Conservation (phyloP, 2,329 filamentous ascomycete genomes). For the Nigrospora oryzae region DNA sequence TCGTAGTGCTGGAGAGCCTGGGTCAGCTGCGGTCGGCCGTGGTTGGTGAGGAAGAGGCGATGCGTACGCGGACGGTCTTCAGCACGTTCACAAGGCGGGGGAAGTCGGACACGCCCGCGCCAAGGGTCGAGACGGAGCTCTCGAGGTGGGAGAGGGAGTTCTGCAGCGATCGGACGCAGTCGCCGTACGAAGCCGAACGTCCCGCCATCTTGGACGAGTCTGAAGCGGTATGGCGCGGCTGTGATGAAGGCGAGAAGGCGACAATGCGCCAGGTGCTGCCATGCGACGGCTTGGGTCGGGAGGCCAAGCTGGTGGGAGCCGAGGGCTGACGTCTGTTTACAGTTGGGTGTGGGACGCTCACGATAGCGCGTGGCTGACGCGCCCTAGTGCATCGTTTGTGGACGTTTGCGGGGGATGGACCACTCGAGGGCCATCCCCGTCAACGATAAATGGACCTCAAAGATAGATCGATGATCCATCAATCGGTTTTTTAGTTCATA, state of each 20-base stretch:
- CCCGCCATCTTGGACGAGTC: background rate
- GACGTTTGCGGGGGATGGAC: no score
- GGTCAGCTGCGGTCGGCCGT: background rate
- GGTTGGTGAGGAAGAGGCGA: background rate
- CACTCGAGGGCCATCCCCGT: no score
- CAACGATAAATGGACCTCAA: no score
- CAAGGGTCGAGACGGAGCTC: constrained; percentile 49
- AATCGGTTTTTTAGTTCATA: no score
- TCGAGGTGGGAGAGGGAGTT: constrained; percentile 53
- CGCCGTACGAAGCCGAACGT: constrained; percentile 31
- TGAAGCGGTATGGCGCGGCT: background rate
- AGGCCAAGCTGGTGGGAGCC: background rate
- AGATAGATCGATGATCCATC: no score
- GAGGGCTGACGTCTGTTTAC: background rate
- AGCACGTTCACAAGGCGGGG: constrained; percentile 46
- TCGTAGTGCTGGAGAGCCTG: constrained; percentile 66
- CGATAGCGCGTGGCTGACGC: background rate
- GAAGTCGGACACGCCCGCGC: constrained; percentile 47
- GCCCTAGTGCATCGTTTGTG: no score
- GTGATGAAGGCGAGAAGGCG: background rate
- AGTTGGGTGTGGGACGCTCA: background rate
- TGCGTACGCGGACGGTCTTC: constrained; percentile 46
- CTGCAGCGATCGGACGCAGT: constrained; percentile 52
- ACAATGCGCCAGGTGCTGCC: background rate
- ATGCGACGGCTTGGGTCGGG: background rate